Base-by-base conservation (phyloP, 2,329 filamentous ascomycete species). In the Elsinoe perseae region DNA sequence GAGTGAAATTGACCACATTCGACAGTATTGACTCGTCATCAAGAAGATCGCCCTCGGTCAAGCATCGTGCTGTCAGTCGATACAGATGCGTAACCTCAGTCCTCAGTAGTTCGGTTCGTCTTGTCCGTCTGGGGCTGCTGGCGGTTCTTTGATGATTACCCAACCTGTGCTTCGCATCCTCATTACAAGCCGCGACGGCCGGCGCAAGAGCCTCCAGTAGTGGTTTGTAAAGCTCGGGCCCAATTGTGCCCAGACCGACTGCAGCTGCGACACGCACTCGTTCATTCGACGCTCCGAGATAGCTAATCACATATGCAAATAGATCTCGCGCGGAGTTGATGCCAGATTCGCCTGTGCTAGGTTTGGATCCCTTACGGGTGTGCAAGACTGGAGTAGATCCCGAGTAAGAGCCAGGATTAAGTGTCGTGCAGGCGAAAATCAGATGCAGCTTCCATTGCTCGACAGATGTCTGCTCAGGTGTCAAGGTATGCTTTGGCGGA, bases 391-490 rank as follows among this genome's bases (percentile, higher is more conserved):
- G 79, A 63, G 78, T 78, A 21, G 63, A 65, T 2, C 65, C 63
- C 5, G 75, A 71, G 1, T 75, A 75, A 10, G 77, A 77, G 6
- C 66, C 68, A 53, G 65, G 63, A 62, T 93, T 93, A 57, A 98
- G 77, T 0, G 93, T 97, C 8, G 92, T 95, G 71, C 95, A 98
- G 8, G 92, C 93, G 73, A 98, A 96, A 56, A 96, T 91, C 23
- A 98, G 78, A 69, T 97, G 97, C 1, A 97, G 76, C 71, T 96
- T 97, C 92, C 92, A 98, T 68, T 98, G 93, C 70, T 97, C 95
- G 58, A 98, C 83, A 57, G 96, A 78, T 20, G 95, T 83, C 64
- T 95, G 90, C 0, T 91, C 87, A 5, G 79, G 59, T 16, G 62
- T 59, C 6, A 61, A 43, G 3, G 57, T 57, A 27, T 56, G 56